phyloP scores from a whole-genome alignment of 2,329 filamentous ascomycete genomes.

The Verticillium dahliae region DNA sequence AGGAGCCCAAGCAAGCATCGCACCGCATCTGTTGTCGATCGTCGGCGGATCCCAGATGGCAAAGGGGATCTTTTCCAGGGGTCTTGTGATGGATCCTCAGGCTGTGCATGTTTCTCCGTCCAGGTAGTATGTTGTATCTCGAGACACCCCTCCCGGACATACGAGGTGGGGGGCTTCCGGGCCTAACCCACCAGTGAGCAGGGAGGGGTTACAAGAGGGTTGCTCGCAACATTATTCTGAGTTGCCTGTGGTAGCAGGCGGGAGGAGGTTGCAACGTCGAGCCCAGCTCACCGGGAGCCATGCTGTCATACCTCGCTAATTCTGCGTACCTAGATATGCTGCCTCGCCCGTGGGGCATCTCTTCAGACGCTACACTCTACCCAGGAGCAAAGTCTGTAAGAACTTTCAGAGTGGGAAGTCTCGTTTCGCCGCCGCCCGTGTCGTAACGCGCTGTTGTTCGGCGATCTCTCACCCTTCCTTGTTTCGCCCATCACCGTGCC shows the following conservation, averaged over 20 bases:
- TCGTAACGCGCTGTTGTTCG: not conserved
- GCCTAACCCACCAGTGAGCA: not conserved
- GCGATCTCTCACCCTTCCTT: too few species aligned
- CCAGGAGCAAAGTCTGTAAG: not conserved
- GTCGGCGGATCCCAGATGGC: not conserved
- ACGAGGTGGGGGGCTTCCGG: not conserved
- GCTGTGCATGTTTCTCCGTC: not conserved
- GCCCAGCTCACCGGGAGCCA: not conserved
- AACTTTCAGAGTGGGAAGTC: not conserved
- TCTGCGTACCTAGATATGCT: not conserved
- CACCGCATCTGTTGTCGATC: not conserved
- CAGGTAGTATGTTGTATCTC: not conserved
- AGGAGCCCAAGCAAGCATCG: not conserved
- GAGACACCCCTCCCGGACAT: not conserved
- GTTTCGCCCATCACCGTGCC: not conserved
- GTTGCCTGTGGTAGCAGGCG: not conserved
- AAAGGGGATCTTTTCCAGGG: not conserved
- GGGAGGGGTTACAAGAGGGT: not conserved
- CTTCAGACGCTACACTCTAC: not conserved
- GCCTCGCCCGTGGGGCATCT: not conserved
- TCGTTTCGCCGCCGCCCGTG: not conserved
- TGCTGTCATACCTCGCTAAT: not conserved
- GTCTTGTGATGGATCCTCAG: not conserved
- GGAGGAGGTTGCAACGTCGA: not conserved
- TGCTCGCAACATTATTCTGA: not conserved